phyloP scores from a whole-genome alignment of 169 alveolate species.

The Sarcocystis neurona region DNA sequence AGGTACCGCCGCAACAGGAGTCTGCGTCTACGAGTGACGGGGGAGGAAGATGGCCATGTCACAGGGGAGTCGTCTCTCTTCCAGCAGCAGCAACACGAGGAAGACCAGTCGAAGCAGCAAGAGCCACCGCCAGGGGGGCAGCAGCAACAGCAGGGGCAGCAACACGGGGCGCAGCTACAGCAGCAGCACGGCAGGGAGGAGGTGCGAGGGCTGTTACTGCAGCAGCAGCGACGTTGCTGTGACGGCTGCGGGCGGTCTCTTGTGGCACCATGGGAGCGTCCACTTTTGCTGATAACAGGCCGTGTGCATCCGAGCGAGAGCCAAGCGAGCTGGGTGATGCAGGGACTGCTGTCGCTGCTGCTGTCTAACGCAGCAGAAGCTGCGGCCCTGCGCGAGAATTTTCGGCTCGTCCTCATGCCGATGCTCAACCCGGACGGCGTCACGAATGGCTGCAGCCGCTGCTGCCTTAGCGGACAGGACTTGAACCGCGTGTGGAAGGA shows the following conservation, averaged over 20 bases:
- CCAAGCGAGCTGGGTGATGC: slow-evolving; percentile 37
- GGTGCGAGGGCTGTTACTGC: background rate
- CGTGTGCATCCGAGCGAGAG: slow-evolving; percentile 42
- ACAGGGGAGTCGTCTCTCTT: too few species aligned
- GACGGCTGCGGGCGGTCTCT: background rate
- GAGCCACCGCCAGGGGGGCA: background rate
- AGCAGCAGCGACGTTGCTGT: background rate
- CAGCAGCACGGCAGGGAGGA: background rate
- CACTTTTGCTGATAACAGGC: background rate
- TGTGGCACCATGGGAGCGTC: slow-evolving; percentile 1
- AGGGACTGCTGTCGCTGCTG: slow-evolving; percentile 23
- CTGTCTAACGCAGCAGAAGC: background rate
- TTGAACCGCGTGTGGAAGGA: slow-evolving; percentile 41
- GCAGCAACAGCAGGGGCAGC: background rate
- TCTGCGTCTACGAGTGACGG: too few species aligned
- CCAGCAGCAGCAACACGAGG: too few species aligned
- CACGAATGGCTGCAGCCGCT: slow-evolving; percentile 26
- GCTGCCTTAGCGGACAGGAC: slow-evolving; percentile 23
- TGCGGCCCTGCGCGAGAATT: background rate
- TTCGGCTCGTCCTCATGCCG: slow-evolving; percentile 12
- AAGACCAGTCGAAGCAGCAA: background rate
- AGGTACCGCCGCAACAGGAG: too few species aligned
- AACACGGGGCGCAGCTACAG: background rate
- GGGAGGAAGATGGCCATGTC: too few species aligned
- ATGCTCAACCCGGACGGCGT: slow-evolving; percentile 42